phyloP scores from a whole-genome alignment of 2,329 filamentous ascomycete genomes.

The Nemania sp. region DNA sequence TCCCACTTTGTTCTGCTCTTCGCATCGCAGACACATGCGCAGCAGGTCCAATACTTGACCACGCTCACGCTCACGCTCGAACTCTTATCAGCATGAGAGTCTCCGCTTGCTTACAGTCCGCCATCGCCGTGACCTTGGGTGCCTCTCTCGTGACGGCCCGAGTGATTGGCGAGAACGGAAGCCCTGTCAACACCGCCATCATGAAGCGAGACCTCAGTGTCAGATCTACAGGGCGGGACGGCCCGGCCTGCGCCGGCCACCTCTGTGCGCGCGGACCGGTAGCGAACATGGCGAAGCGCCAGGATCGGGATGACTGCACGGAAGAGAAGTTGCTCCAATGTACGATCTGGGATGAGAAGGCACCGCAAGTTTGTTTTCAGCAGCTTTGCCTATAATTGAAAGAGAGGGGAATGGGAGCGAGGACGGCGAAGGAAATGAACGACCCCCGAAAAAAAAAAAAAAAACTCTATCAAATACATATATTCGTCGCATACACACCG shows the following conservation, averaged over 20 bases:
- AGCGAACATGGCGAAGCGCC: slow-evolving; percentile 28
- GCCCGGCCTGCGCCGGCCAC: slow-evolving; percentile 30
- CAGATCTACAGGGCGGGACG: slow-evolving; percentile 12
- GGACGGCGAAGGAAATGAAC: slow-evolving; percentile 5
- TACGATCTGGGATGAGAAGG: slow-evolving; percentile 33
- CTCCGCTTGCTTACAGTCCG: slow-evolving; percentile 5
- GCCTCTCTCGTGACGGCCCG: slow-evolving; percentile 9
- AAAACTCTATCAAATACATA: background rate
- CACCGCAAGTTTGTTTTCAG: slow-evolving; percentile 35
- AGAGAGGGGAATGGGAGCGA: background rate
- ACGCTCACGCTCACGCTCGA: slow-evolving; percentile 1
- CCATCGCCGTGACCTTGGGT: slow-evolving; percentile 11
- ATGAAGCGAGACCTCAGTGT: slow-evolving; percentile 10
- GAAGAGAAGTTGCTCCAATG: slow-evolving; percentile 36
- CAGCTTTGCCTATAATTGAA: slow-evolving; percentile 30
- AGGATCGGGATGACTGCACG: slow-evolving; percentile 35
- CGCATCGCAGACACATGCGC: slow-evolving; percentile 15
- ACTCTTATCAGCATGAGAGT: slow-evolving; percentile 16
- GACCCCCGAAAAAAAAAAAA: too few species aligned
- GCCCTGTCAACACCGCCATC: background rate
- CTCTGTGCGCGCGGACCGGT: slow-evolving; percentile 28
- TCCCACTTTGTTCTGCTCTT: too few species aligned
- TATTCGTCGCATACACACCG: background rate
- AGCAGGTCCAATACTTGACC: slow-evolving; percentile 7
- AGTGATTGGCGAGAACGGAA: slow-evolving; percentile 5